These are phyloP conservation scores for Debaryomyces robertsiae DNA, from an alignment of 1,139 yeast species.

Conservation along the genomic window DNA sequence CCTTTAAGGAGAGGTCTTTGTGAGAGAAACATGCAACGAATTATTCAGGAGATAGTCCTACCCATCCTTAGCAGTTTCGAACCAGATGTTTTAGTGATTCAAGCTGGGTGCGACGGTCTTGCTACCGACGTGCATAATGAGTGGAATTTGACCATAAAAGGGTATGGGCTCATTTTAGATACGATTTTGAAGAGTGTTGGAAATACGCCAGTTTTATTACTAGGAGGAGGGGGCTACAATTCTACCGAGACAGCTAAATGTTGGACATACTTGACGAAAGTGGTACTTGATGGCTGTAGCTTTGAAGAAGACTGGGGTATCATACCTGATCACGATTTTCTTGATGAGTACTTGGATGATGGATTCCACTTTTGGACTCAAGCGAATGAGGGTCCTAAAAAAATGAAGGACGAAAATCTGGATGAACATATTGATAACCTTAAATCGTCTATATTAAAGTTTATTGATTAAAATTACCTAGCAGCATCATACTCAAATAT, in stretches of 20 bases:
- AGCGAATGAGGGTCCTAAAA: slow-evolving; percentile 25
- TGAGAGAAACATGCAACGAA: slow-evolving; percentile 42
- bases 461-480: slow-evolving; percentile 10
- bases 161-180: slow-evolving; percentile 43
- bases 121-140: slow-evolving; percentile 56
- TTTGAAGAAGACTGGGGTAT: slow-evolving; percentile 29
- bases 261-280: slow-evolving; percentile 60
- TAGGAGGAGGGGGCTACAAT: slow-evolving; percentile 84
- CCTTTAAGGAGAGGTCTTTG: slow-evolving; percentile 61
- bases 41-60: slow-evolving; percentile 44
- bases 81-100: slow-evolving; percentile 62
- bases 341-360: slow-evolving; percentile 49
- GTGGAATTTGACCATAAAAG: slow-evolving; percentile 68
- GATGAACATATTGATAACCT: slow-evolving; percentile 21
- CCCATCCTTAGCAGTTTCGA: slow-evolving; percentile 41
- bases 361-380: slow-evolving; percentile 55
- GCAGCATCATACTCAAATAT: slow-evolving; percentile 20
- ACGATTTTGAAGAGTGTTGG: slow-evolving; percentile 30
- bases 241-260: slow-evolving; percentile 64
- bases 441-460: slow-evolving; percentile 16
- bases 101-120: slow-evolving; percentile 76
- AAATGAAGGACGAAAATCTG: slow-evolving; percentile 45
- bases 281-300: slow-evolving; percentile 20
- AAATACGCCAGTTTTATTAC: slow-evolving; percentile 42
- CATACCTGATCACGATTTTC: slow-evolving; percentile 55